These are phyloP conservation scores for Eremothecium coryli DNA, from an alignment of 1,139 yeast species.

Conservation along the genomic window DNA sequence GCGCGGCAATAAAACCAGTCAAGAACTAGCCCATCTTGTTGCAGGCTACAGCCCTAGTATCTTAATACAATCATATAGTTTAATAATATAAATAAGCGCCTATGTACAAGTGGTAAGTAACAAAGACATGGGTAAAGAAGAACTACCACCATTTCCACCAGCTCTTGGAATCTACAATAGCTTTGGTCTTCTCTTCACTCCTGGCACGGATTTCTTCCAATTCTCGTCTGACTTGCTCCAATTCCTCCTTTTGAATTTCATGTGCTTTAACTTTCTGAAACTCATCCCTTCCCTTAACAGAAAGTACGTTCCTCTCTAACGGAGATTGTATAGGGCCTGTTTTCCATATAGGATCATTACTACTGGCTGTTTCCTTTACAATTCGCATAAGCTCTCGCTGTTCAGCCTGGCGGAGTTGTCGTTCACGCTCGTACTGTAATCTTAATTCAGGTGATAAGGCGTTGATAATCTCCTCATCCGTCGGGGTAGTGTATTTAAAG, in stretches of 20 bases:
- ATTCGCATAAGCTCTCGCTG: slow-evolving; percentile 59
- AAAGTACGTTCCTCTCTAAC: slow-evolving; percentile 38
- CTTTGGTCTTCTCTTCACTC: slow-evolving; percentile 32
- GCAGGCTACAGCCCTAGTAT: too few relatives aligned
- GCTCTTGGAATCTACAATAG: slow-evolving; percentile 32
- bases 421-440: slow-evolving; percentile 63
- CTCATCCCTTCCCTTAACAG: slow-evolving; percentile 35
- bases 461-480: slow-evolving; percentile 70
- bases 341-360: slow-evolving; percentile 73
- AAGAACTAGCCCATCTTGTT: too few relatives aligned
- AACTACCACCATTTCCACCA: slow-evolving; percentile 25
- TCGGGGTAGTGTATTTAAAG: slow-evolving; percentile 66
- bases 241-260: slow-evolving; percentile 38
- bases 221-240: slow-evolving; percentile 40
- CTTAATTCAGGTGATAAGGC: slow-evolving; percentile 75
- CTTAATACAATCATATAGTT: too few relatives aligned
- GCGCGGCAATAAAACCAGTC: slow-evolving; percentile 24
- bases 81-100: too few relatives aligned
- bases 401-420: slow-evolving; percentile 53
- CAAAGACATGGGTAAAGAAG: not conserved
- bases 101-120: too few relatives aligned
- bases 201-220: slow-evolving; percentile 30
- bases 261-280: slow-evolving; percentile 43
- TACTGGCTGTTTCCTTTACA: slow-evolving; percentile 50
- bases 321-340: slow-evolving; percentile 64